Evolutionary conservation across 192 early-diverging fungal species (phyloP).

Genomic region (Spizellomyces sp.): DNA sequence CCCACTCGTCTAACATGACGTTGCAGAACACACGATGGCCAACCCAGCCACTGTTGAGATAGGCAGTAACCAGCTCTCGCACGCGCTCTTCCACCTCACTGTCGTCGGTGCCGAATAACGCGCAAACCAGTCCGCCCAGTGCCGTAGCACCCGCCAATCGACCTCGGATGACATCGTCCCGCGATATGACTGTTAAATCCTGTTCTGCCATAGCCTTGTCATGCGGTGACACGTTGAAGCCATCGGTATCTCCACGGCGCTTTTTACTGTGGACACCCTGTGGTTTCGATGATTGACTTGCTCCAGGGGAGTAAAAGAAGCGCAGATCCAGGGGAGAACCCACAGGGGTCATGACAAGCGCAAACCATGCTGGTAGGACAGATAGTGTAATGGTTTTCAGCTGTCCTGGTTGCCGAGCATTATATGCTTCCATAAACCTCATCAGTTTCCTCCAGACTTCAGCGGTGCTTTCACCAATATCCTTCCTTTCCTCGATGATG

Average conservation of each 20-base stretch:
- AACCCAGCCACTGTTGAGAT: slow-evolving; percentile 72
- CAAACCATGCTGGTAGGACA: slow-evolving; percentile 62
- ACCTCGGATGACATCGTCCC: slow-evolving; percentile 78
- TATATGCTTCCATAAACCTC: slow-evolving; percentile 26
- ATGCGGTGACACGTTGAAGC: slow-evolving; percentile 71
- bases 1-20: slow-evolving; percentile 82
- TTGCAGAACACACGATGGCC: slow-evolving; percentile 76
- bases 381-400: slow-evolving; percentile 10
- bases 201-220: slow-evolving; percentile 91
- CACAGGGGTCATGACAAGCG: slow-evolving; percentile 79
- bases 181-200: slow-evolving; percentile 81
- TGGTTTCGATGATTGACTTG: background rate
- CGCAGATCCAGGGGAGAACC: slow-evolving; percentile 72
- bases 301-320: slow-evolving; percentile 37
- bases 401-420: slow-evolving; percentile 10
- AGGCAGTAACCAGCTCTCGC: slow-evolving; percentile 58
- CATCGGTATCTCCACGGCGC: slow-evolving; percentile 11
- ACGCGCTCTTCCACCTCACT: slow-evolving; percentile 5
- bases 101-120: slow-evolving; percentile 42
- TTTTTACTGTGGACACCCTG: slow-evolving; percentile 2
- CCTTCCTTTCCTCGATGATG: slow-evolving; percentile 78
- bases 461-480: slow-evolving; percentile 61
- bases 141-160: slow-evolving; percentile 76
- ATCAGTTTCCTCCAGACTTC: slow-evolving; percentile 72
- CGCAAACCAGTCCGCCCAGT: slow-evolving; percentile 72